These are phyloP conservation scores for Monosporozyma unispora DNA, from an alignment of 805 yeast species.

Conservation along the genomic window DNA sequence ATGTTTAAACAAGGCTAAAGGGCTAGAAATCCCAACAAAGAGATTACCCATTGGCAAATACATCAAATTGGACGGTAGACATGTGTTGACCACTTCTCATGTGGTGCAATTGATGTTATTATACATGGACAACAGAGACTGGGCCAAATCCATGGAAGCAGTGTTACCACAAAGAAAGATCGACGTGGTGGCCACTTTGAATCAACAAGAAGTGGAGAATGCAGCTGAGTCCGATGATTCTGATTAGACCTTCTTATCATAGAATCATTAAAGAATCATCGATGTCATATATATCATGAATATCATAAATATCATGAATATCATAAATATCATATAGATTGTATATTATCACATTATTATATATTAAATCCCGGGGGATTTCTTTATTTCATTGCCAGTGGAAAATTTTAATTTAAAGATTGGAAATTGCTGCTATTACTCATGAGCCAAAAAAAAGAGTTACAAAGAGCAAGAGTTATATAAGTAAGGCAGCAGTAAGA, in stretches of 20 bases:
- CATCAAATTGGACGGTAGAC: slow-evolving; percentile 74
- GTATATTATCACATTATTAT: no score
- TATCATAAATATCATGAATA: no score
- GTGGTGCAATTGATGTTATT: slow-evolving; percentile 81
- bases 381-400: no score
- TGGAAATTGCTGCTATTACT: no score
- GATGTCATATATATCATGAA: no score
- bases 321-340: no score
- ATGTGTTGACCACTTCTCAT: slow-evolving; percentile 87
- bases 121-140: slow-evolving; percentile 70
- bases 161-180: slow-evolving; percentile 77
- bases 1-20: slow-evolving; percentile 73
- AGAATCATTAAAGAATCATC: no score
- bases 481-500: no score
- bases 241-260: neutral
- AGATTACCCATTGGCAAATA: slow-evolving; percentile 81
- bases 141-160: slow-evolving; percentile 82
- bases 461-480: no score
- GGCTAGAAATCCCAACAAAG: slow-evolving; percentile 60
- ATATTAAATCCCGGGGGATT: no score
- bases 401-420: no score
- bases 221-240: neutral
- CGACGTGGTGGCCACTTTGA: slow-evolving; percentile 8
- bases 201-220: neutral
- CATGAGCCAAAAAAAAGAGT: no score